Base-by-base conservation (phyloP, 164 flowering plant genomes). In the Taxillus chinensis region DNA sequence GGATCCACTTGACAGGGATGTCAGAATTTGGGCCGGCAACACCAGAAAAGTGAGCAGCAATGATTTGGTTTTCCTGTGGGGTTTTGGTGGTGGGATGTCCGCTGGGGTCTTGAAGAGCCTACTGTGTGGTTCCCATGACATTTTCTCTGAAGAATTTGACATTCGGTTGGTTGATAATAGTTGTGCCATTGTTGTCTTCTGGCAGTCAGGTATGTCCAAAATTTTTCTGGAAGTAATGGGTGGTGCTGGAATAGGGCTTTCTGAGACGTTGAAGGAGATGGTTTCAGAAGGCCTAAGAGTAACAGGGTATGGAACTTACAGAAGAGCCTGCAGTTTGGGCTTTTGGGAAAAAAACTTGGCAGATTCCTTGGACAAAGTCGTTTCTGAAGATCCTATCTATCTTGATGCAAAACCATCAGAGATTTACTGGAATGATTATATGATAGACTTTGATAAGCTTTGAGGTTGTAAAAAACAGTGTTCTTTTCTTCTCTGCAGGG, bases 61-160 rank as follows among this genome's bases (percentile, higher is more conserved):
- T 37, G 73, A 82, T 71, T 17, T 87, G 67, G 75, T 84, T 62
- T 85, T 91, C 79, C 56, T 91, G 64, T 86, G 98, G 98, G 96
- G 98, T 55, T 84, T 88, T 49, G 62, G 74, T 52, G 37, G 49
- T 61, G 77, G 80, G 56, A 62, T 74, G 40, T 75, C 92, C 9
- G 82, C 85, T 10, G 74, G 70, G 55, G 66, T 15, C 61, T 74
- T 89, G 64, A 87, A 80, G 67, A 65, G 56, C 58, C 60, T 68
- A 40, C 83, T 92, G 3, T 62, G 41, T 52, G 79, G 62, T 56
- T 69, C 81, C 43, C 90, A 84, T 66, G 68, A 76, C 5, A 78
- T 77, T 27, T 82, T 86, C 65, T 71, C 79, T 10, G 78, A 69
- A 57, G 88, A 82, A 41, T 89, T 87, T 74, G 87, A 87, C 70